Percentiles rank a stretch among this genome's conserved stretches.
Conservation (phyloP, 768 basidiomycete genomes). For the Phylloporus rhodoxanthus region DNA sequence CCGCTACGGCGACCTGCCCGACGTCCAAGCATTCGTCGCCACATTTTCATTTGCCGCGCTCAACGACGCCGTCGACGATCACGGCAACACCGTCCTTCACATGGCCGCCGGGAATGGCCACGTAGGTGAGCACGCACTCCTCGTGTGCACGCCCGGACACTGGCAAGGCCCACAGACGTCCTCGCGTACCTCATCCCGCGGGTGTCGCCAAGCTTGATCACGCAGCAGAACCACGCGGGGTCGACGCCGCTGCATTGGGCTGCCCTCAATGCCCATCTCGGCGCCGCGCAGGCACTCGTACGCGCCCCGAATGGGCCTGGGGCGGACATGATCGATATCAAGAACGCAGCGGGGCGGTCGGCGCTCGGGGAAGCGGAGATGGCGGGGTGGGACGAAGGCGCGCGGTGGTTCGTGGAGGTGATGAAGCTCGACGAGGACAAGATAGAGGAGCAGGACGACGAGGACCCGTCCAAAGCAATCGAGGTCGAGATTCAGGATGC, state of each 20-base stretch:
- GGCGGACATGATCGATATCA: constrained; percentile 64
- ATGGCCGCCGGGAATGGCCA: constrained; percentile 91
- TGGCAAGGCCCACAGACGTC: constrained; percentile 58
- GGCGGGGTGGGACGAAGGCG: constrained; percentile 78
- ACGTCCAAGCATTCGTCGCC: constrained; percentile 61
- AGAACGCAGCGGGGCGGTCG: constrained; percentile 65
- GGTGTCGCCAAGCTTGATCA: constrained; percentile 46
- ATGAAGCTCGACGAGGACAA: constrained; percentile 63
- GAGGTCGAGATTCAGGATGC: constrained; percentile 71
- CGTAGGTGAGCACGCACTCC: constrained; percentile 46
- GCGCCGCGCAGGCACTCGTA: constrained; percentile 54
- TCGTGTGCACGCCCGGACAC: constrained; percentile 29
- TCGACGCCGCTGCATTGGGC: constrained; percentile 95
- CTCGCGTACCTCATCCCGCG: constrained; percentile 69
- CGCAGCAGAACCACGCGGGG: constrained; percentile 58
- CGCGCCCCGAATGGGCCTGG: constrained; percentile 54
- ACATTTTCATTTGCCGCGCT: constrained; percentile 50
- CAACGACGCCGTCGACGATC: constrained; percentile 55
- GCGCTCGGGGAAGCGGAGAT: constrained; percentile 80
- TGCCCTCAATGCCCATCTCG: constrained; percentile 73
- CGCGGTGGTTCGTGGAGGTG: constrained; percentile 73
- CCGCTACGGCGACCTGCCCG: constrained; percentile 84
- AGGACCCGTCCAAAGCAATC: constrained; percentile 38
- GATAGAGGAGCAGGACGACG: constrained; percentile 27
- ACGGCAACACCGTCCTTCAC: constrained; percentile 76